phyloP scores from a whole-genome alignment of 1,284 basidiomycete genomes.

The Puccinia sorghi region DNA sequence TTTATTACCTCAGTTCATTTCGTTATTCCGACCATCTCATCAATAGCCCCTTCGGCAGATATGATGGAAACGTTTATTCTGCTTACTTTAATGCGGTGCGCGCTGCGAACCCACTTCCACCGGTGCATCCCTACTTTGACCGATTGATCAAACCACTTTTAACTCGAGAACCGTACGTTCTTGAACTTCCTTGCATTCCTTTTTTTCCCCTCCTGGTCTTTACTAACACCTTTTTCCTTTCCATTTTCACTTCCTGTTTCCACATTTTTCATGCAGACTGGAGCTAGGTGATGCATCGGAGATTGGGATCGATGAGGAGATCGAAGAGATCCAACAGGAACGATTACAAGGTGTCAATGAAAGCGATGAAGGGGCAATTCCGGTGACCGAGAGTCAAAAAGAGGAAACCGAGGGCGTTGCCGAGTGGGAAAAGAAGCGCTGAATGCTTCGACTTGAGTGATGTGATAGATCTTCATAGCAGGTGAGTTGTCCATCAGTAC shows the following conservation, averaged over 20 bases:
- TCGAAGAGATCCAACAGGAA: slow-evolving; percentile 48
- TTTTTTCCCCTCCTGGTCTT: background rate
- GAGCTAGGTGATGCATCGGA: slow-evolving; percentile 45
- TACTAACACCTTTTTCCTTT: no score
- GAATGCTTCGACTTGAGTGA: background rate
- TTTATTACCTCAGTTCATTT: slow-evolving; percentile 62
- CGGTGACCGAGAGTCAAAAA: slow-evolving; percentile 31
- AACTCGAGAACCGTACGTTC: slow-evolving; percentile 60
- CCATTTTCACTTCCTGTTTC: background rate
- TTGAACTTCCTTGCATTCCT: background rate
- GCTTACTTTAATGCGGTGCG: slow-evolving; percentile 62
- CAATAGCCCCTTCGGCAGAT: slow-evolving; percentile 64
- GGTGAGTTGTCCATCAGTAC: background rate
- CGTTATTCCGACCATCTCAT: slow-evolving; percentile 64
- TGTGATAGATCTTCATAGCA: background rate
- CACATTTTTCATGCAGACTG: slow-evolving; percentile 10
- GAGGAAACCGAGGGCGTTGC: slow-evolving; percentile 41
- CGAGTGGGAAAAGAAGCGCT: slow-evolving; percentile 49
- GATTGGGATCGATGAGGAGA: slow-evolving; percentile 47
- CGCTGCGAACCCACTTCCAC: slow-evolving; percentile 57
- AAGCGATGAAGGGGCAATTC: slow-evolving; percentile 16
- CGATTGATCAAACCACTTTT: slow-evolving; percentile 64
- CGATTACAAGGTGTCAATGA: slow-evolving; percentile 19
- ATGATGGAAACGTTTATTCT: slow-evolving; percentile 62
- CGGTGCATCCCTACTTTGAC: slow-evolving; percentile 63